Base-by-base conservation (phyloP, 75 land plant species). In the Pinus tabuliformis region DNA sequence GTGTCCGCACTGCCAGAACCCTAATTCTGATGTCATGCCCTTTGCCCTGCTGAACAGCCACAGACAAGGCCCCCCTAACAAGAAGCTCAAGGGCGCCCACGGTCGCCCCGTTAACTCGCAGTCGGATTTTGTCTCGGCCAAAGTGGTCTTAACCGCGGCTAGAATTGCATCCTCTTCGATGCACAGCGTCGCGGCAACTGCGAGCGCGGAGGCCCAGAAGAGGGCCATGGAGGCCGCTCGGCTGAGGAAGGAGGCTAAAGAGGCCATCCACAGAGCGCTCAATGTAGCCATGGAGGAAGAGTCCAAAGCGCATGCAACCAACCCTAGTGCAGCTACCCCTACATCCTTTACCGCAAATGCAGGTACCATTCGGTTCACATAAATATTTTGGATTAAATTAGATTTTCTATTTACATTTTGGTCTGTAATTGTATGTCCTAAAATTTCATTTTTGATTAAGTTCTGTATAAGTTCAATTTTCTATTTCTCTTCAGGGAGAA, bases 1-100 rank as follows among this genome's bases (percentile, higher is more conserved):
- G 20, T 68, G 71, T 22, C 71, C 42, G 22, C 71, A 68, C 49
- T 68, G 71, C 13, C 71, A 37, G 11, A 68, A 68, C 71, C 71
- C 71, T 68, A 68, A 68, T n/a, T 68, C 49, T 0, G 71, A 68
- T 12, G 39, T 68, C 12, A 39, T 68, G 9, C 49, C 71, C 21
- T 37, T 68, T 17, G 22, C 21, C 9, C 22, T 11, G 3, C 45
- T n/a, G 3, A 20, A 21, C 45, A 68, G 14, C 4, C 37, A 68
- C n/a, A 68, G 24, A 0, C 37, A 68, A 30, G 20, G 71, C 12
- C 49, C 52, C 3, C 13, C 52, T 8, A 42, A 39, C 49, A 68
- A 68, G 71, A 68, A 68, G 71, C 49, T 42, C 2, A 68, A 68
- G 71, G 71, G 52, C 17, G 3, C 20, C 13, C 37, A 68, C 42